Evolutionary conservation across 1,284 basidiomycete species (phyloP).

Genomic region (Pholiota adiposa): DNA sequence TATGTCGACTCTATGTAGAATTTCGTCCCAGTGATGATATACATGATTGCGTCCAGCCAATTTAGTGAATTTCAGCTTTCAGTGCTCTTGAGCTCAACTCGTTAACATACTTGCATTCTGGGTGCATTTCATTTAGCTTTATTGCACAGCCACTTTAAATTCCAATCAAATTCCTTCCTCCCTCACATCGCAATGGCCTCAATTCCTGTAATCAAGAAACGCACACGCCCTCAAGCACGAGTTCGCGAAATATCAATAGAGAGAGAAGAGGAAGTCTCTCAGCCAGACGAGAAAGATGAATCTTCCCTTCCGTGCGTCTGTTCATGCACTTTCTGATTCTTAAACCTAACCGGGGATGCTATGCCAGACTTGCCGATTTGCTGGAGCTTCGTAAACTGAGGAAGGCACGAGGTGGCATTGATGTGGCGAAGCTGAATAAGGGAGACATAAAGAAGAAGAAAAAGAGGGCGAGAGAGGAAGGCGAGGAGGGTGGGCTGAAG

Average conservation of each 20-base stretch:
- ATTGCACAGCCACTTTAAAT: slow-evolving; percentile 17
- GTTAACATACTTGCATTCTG: neutral
- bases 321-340: neutral
- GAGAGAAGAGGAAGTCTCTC: slow-evolving; percentile 24
- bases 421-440: slow-evolving; percentile 81
- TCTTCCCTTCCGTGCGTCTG: slow-evolving; percentile 54
- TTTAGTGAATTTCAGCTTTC: too few species aligned
- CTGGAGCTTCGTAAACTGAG: slow-evolving; percentile 84
- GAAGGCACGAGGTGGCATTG: slow-evolving; percentile 82
- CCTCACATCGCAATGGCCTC: neutral
- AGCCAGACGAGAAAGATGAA: slow-evolving; percentile 43
- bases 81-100: neutral
- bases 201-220: slow-evolving; percentile 62
- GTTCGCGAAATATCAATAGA: slow-evolving; percentile 51
- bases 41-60: neutral
- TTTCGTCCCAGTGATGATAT: neutral
- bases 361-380: slow-evolving; percentile 74
- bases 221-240: slow-evolving; percentile 58
- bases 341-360: slow-evolving; percentile 2
- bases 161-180: neutral
- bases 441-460: slow-evolving; percentile 81
- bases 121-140: neutral
- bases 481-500: slow-evolving; percentile 60
- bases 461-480: slow-evolving; percentile 55
- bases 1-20: neutral